Evolutionary conservation across 2,329 filamentous ascomycete genomes (phyloP).

Genomic region (Trichoderma sp.): DNA sequence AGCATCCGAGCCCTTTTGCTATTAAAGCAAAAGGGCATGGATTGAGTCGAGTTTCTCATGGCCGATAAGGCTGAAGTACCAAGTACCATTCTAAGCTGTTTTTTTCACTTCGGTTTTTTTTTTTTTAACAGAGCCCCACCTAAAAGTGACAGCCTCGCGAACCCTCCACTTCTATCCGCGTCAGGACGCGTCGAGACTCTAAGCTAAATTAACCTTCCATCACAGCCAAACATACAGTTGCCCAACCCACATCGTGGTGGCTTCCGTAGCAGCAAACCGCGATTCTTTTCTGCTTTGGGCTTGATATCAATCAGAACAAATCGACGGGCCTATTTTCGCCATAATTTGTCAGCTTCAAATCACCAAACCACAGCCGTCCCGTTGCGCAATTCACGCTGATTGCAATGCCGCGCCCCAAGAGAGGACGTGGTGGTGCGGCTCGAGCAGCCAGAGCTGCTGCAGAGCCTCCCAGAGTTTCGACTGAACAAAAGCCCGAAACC

Average conservation of each 20-base stretch:
- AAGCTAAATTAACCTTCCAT: constrained; percentile 14
- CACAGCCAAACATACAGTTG: constrained; percentile 14
- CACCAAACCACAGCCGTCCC: neutral
- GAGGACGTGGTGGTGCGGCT: constrained; percentile 28
- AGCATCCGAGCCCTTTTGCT: too few species aligned
- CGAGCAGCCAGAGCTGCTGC: constrained; percentile 25
- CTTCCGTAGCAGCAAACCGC: neutral
- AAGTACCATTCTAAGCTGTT: neutral
- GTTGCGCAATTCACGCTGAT: neutral
- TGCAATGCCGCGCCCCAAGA: constrained; percentile 32
- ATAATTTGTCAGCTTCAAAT: neutral
- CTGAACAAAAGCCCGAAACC: constrained; percentile 27
- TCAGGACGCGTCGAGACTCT: constrained; percentile 33
- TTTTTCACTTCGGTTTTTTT: neutral
- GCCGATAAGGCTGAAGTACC: constrained; percentile 21
- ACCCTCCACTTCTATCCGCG: constrained; percentile 18
- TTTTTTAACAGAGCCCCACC: neutral
- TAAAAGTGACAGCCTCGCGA: constrained; percentile 14
- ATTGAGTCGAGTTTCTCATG: neutral
- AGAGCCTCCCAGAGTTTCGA: neutral
- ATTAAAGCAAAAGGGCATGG: too few species aligned
- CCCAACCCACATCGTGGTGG: neutral
- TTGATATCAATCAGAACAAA: neutral
- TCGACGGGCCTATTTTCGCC: neutral
- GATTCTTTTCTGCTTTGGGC: neutral